A percentile compares a stretch with the other conserved stretches of the same genome.
Conservation (phyloP, 2,329 filamentous ascomycete species). For the Alternaria ethzedia region DNA sequence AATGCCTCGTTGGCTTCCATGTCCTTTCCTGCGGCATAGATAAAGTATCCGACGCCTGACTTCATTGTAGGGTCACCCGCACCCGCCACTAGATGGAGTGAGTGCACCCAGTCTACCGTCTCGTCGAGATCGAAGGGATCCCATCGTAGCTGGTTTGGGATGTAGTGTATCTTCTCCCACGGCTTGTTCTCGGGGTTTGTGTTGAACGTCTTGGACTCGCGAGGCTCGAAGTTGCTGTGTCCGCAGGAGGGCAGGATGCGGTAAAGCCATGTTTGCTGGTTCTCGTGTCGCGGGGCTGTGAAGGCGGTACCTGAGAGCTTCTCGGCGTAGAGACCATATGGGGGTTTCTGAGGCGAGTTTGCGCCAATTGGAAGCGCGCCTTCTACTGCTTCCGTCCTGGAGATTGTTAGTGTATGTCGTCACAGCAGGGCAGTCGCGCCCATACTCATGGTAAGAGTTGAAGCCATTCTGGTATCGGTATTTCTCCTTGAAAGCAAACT, state of each 20-base stretch:
- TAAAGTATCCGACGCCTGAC: slow-evolving; percentile 77
- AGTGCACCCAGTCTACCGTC: slow-evolving; percentile 71
- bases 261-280: slow-evolving; percentile 66
- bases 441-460: slow-evolving; percentile 76
- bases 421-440: background rate
- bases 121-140: slow-evolving; percentile 77
- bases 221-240: slow-evolving; percentile 61
- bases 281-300: slow-evolving; percentile 62
- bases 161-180: slow-evolving; percentile 69
- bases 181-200: slow-evolving; percentile 58
- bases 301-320: slow-evolving; percentile 67
- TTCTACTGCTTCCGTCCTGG: slow-evolving; percentile 75
- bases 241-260: slow-evolving; percentile 64
- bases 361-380: slow-evolving; percentile 75
- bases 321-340: slow-evolving; percentile 82
- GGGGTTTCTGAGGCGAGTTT: slow-evolving; percentile 83
- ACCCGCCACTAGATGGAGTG: slow-evolving; percentile 75
- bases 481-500: slow-evolving; percentile 68
- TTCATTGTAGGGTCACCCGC: slow-evolving; percentile 82
- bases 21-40: slow-evolving; percentile 78
- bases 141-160: slow-evolving; percentile 84
- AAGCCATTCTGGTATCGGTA: slow-evolving; percentile 84
- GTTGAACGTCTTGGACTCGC: slow-evolving; percentile 57
- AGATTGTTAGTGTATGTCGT: slow-evolving; percentile 12
- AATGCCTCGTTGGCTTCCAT: slow-evolving; percentile 80